Conservation (phyloP, 768 basidiomycete genomes). For the Leccinum imitatum region DNA sequence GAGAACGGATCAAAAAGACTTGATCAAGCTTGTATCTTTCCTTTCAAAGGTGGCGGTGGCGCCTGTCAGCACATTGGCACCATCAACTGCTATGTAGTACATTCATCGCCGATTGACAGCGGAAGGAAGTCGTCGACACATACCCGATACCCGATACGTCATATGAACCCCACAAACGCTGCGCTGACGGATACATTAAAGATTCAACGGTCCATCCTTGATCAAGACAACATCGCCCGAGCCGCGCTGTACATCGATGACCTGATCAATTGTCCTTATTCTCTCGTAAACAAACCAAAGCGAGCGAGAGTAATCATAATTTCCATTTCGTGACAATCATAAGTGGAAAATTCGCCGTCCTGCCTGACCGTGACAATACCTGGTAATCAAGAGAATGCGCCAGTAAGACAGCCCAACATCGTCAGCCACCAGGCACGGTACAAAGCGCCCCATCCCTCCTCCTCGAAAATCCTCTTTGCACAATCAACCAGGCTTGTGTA, state of each 20-base stretch:
- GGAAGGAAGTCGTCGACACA: background rate
- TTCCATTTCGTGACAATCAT: slow-evolving; percentile 1
- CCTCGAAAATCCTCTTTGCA: slow-evolving; percentile 69
- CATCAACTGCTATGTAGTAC: background rate
- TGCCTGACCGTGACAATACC: background rate
- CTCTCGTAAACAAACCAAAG: background rate
- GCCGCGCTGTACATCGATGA: background rate
- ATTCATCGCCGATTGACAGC: background rate
- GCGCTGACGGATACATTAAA: too few species aligned
- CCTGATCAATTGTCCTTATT: background rate
- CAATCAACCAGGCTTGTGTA: slow-evolving; percentile 76
- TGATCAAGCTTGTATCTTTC: too few species aligned
- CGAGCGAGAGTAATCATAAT: background rate
- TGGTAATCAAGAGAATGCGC: slow-evolving; percentile 40
- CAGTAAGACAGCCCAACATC: slow-evolving; percentile 57
- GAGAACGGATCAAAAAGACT: too few species aligned
- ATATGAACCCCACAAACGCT: too few species aligned
- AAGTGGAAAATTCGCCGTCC: background rate
- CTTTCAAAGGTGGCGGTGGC: too few species aligned
- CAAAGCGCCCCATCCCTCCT: slow-evolving; percentile 72
- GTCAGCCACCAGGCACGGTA: slow-evolving; percentile 90
- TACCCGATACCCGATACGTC: background rate
- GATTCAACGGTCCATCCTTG: too few species aligned
- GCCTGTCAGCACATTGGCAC: background rate
- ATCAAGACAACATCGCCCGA: background rate